Conservation (phyloP, 2,329 filamentous ascomycete species). For the Xylaria sp. region DNA sequence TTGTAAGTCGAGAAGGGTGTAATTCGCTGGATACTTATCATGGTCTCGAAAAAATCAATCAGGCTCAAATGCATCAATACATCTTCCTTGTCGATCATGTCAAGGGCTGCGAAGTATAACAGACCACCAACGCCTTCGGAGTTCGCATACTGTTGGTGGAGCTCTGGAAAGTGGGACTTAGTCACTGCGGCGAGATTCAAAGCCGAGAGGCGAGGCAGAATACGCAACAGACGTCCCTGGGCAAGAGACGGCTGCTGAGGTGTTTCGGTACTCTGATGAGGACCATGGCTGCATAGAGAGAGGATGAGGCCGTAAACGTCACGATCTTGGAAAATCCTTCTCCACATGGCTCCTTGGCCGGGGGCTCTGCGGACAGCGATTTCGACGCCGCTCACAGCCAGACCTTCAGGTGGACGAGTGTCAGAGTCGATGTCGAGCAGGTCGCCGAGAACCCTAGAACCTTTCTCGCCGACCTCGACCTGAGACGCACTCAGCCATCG, state of each 20-base stretch:
- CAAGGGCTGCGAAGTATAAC: constrained; percentile 62
- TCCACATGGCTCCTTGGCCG: constrained; percentile 66
- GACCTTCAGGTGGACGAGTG: constrained; percentile 45
- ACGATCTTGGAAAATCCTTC: constrained; percentile 59
- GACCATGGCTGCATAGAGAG: constrained; percentile 49
- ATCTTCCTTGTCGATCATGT: constrained; percentile 62
- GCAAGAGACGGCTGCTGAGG: constrained; percentile 59
- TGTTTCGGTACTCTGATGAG: constrained; percentile 45
- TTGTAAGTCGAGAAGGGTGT: constrained; percentile 52
- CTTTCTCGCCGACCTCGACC: constrained; percentile 66
- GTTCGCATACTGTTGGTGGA: constrained; percentile 46
- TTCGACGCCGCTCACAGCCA: constrained; percentile 51
- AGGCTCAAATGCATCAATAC: constrained; percentile 61
- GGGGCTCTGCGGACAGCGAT: constrained; percentile 53
- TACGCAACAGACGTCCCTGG: constrained; percentile 62
- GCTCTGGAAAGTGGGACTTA: constrained; percentile 51
- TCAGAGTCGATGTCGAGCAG: constrained; percentile 67
- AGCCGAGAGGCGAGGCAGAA: constrained; percentile 61
- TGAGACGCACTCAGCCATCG: constrained; percentile 64
- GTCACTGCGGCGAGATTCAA: constrained; percentile 58
- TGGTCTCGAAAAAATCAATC: constrained; percentile 64
- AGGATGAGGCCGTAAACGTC: constrained; percentile 59
- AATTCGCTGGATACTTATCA: constrained; percentile 60
- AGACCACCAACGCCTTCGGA: constrained; percentile 52
- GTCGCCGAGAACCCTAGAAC: constrained; percentile 61